Evolutionary conservation across 805 yeast species (phyloP), one percentile per base, ranked within the genome.

Genomic region (Pichia exigua): DNA sequence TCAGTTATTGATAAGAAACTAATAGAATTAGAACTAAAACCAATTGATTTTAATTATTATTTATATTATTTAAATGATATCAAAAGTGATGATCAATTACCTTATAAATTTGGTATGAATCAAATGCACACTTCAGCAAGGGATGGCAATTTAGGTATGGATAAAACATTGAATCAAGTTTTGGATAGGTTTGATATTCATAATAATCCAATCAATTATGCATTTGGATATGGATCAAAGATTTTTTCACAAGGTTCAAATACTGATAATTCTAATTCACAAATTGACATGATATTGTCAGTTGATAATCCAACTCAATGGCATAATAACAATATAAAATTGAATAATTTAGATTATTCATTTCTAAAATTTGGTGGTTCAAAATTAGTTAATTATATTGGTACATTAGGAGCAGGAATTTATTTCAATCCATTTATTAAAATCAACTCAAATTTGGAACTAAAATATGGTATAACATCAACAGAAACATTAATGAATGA

Each of bases 181-280:
- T 20, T 47, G 17, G 17, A 20, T n/a, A 35, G 54, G 28, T 51
- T 51, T 32, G 44, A 42, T 26, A n/a, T 26, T 20, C 4, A 9
- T 15, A 35, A 44, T 8, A 35, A 35, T 35, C 38, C 44, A 11
- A 26, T 52, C 32, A 28, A 81, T 49, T 86, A 79, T 60, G 83
- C 96, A 1, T 87, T 92, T 68, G 99, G 97, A 0, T 92, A 92
- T 66, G 99, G 99, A 2, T 86, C 95, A 9, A 96, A 96, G 5
- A 96, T 94, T 1, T 87, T 94, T 61, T 75, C 80, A 39, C 99
- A 92, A 65, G 83, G 82, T 5, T 51, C 62, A 3, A 58, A 64
- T 12, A 63, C 65, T 13, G 74, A 75, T 38, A 42, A 52, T 5
- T 51, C 61, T 1, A 61, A 62, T 27, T 84, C 90, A 0, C 98